Evolutionary conservation across 352 stramenopile species (phyloP), one percentile per base, ranked within the genome.

Genomic region (Globisporangium echinulatum): DNA sequence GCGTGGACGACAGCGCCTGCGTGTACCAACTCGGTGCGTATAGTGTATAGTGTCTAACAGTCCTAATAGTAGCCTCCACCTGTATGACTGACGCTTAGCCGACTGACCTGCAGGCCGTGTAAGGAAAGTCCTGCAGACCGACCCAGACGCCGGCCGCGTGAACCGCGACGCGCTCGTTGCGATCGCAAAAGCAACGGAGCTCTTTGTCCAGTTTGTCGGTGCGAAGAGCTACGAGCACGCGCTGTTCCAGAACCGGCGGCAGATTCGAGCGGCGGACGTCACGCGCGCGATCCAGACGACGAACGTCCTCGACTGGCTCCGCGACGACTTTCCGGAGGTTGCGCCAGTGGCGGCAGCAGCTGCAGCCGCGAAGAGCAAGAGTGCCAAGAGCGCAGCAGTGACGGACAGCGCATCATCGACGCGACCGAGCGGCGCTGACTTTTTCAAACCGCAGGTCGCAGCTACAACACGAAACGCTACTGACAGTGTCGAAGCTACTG

Each of bases 41-140:
- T 33, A 33, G 25, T 3, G 25, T 3, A 33, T 3, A 33, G 25
- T 14, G 44, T 10, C 43, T 43, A 9, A 11, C 8, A 17, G 39
- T 11, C 37, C 13, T 5, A 17, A 10, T 47, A 14, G 42, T 55
- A 49, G 14, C 11, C 19, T 39, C 15, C n/a, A 36, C 40, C 50
- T 11, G 3, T 8, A 33, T 17, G n/a, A 8, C n/a, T 33, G 25
- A 33, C 25, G 25, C 25, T 33, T 33, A 2, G 25, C 25, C 11
- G 11, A 11, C 25, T 37, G 60, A 8, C 64, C 71, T 37, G 7
- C 76, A 69, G 89, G 77, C 40, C 80, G 95, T 25, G 92, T 98
- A 61, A 90, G 94, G 56, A 97, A 96, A 59, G 97, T 98, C 67
- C 82, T 96, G 49, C 91, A 97, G 68, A 87, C 92, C 44, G 94